A percentile compares a stretch with the other conserved stretches of the same genome.
Evolutionary conservation across 2,329 filamentous ascomycete genomes (phyloP).

Genomic region (Fusarium caatingaense): DNA sequence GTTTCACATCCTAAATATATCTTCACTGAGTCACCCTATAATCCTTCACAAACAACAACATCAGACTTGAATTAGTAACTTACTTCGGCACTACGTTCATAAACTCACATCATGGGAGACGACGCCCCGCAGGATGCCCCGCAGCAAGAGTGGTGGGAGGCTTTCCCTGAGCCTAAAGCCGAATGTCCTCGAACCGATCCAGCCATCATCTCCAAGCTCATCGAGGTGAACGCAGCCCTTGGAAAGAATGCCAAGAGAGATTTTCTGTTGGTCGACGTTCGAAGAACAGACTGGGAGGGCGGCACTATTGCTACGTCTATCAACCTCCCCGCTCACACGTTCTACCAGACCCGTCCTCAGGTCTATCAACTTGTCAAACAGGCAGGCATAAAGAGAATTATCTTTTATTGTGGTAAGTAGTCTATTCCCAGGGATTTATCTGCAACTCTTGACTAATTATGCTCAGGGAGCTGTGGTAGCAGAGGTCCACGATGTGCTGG

Average conservation of each 20-base stretch:
- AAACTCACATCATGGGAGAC: conserved; percentile 36
- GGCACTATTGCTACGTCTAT: conserved; percentile 70
- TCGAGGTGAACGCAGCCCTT: conserved; percentile 53
- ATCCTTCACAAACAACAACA: neutral
- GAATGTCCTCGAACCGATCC: conserved; percentile 53
- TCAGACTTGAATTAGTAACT: neutral
- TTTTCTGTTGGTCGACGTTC: conserved; percentile 65
- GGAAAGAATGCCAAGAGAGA: conserved; percentile 45
- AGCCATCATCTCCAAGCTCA: conserved; percentile 54
- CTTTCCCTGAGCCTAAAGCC: conserved; percentile 58
- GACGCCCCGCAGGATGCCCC: conserved; percentile 42
- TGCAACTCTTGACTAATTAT: neutral
- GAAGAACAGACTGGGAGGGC: conserved; percentile 65
- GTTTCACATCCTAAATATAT: neutral
- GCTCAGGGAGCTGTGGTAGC: conserved; percentile 61
- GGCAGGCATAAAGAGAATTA: conserved; percentile 60
- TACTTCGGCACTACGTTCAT: no score
- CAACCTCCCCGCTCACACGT: conserved; percentile 66
- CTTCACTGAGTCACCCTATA: rapidly evolving
- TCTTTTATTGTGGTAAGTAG: conserved; percentile 66
- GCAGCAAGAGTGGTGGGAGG: conserved; percentile 52
- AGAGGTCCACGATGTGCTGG: conserved; percentile 64
- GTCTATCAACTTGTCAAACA: conserved; percentile 63
- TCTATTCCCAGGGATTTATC: neutral
- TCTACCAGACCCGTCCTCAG: conserved; percentile 62